These are phyloP conservation scores for Epichloe scottii DNA, from an alignment of 2,329 filamentous ascomycete species.

Conservation along the genomic window DNA sequence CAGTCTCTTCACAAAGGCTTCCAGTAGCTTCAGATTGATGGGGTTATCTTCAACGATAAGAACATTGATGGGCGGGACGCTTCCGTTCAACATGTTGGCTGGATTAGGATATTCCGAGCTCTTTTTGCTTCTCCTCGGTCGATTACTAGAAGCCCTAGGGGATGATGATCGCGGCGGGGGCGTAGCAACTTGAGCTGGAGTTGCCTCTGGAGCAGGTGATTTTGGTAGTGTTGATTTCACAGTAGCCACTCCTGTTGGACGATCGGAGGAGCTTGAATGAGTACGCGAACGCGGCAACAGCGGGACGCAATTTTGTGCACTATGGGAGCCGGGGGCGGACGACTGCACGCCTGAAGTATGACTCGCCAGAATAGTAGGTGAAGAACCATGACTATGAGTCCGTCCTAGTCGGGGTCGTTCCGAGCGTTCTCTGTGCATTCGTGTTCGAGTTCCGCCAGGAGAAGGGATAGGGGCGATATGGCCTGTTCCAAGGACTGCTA, in stretches of 20 bases:
- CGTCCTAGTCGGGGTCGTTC: slow-evolving; percentile 50
- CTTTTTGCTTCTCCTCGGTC: slow-evolving; percentile 43
- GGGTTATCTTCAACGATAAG: slow-evolving; percentile 98
- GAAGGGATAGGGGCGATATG: slow-evolving; percentile 73
- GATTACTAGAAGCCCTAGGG: slow-evolving; percentile 32
- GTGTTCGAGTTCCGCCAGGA: slow-evolving; percentile 52
- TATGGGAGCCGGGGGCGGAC: slow-evolving; percentile 19
- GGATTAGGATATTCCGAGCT: slow-evolving; percentile 31
- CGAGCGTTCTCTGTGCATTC: slow-evolving; percentile 43
- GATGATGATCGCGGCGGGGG: slow-evolving; percentile 35
- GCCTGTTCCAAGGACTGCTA: slow-evolving; percentile 69
- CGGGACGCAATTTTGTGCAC: slow-evolving; percentile 21
- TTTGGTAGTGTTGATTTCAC: slow-evolving; percentile 39
- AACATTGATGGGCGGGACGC: slow-evolving; percentile 90
- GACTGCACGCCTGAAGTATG: slow-evolving; percentile 20
- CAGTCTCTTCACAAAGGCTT: slow-evolving; percentile 89
- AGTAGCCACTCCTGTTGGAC: slow-evolving; percentile 28
- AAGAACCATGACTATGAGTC: slow-evolving; percentile 73
- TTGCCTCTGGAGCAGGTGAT: slow-evolving; percentile 37
- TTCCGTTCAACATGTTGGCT: slow-evolving; percentile 60
- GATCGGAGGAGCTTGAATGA: slow-evolving; percentile 47
- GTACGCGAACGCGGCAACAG: slow-evolving; percentile 39
- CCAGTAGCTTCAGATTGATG: slow-evolving; percentile 87
- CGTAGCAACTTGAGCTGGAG: slow-evolving; percentile 36
- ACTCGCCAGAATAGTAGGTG: slow-evolving; percentile 48